Percentiles rank a stretch among this genome's conserved stretches.
These are phyloP conservation scores for Penicillium arizonense DNA, from an alignment of 495 filamentous ascomycete species.

Conservation along the genomic window DNA sequence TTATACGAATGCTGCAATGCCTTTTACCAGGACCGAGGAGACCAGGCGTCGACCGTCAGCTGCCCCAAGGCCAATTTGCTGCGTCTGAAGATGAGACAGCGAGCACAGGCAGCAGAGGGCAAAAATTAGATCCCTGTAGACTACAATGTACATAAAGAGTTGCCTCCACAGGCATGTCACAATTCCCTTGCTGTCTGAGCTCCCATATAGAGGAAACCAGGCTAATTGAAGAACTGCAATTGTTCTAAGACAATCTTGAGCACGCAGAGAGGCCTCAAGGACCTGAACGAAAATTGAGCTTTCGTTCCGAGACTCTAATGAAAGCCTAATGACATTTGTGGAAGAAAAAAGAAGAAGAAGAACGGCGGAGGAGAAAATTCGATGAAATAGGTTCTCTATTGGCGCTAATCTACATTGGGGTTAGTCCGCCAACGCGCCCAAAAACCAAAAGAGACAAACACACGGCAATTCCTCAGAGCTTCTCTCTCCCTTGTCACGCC, in stretches of 20 bases:
- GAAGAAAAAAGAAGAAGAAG: conserved; percentile 56
- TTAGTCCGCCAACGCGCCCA: conserved; percentile 33
- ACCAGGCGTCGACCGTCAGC: conserved; percentile 71
- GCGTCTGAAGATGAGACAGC: conserved; percentile 84
- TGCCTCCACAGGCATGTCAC: conserved; percentile 36
- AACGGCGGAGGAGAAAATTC: conserved; percentile 19
- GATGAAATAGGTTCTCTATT: conserved; percentile 26
- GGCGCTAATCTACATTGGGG: conserved; percentile 31
- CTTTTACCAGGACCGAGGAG: conserved; percentile 81
- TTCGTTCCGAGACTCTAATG: conserved; percentile 99
- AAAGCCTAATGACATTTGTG: conserved; percentile 88
- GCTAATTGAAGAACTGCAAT: conserved; percentile 70
- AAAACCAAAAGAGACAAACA: conserved; percentile 37
- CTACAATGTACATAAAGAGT: conserved; percentile 8
- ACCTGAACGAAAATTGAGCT: conserved; percentile 94
- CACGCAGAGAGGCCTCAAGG: conserved; percentile 83
- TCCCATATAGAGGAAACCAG: conserved; percentile 53
- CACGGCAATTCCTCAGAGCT: conserved; percentile 17
- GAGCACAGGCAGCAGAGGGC: conserved; percentile 44
- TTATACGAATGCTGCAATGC: conserved; percentile 91
- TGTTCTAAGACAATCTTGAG: conserved; percentile 98
- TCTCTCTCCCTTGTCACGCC: conserved; percentile 7
- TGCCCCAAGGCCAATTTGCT: conserved; percentile 83
- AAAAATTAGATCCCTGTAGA: not conserved
- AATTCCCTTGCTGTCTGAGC: conserved; percentile 51